Evolutionary conservation across 179 eudicot genomes (phyloP).

Genomic region (Silene noctiflora): DNA sequence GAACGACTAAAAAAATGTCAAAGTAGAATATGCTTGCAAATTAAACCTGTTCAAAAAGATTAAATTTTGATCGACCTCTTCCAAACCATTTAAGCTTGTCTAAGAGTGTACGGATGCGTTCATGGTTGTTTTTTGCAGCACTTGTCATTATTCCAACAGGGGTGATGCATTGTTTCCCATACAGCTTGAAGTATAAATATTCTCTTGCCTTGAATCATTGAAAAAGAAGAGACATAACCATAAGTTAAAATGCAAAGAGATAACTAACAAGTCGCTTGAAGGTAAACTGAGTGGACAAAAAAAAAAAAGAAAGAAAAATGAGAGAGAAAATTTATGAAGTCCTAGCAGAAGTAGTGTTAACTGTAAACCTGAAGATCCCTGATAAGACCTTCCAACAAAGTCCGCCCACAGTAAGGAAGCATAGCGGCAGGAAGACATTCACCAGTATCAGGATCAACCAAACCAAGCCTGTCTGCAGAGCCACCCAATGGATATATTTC

Average conservation of each 20-base stretch:
- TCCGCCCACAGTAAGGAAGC: constrained; percentile 93
- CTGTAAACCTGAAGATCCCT: constrained; percentile 93
- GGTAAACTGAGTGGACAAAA: neutral
- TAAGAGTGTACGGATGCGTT: constrained; percentile 70
- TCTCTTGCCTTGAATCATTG: constrained; percentile 73
- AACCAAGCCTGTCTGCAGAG: constrained; percentile 97
- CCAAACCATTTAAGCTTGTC: constrained; percentile 87
- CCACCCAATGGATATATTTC: constrained; percentile 99
- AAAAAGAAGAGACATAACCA: constrained; percentile 12
- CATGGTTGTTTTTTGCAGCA: constrained; percentile 82
- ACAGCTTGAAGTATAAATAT: constrained; percentile 82
- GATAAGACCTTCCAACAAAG: constrained; percentile 90
- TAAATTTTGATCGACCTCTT: constrained; percentile 78
- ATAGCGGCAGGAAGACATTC: constrained; percentile 99
- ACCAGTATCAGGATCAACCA: constrained; percentile 80
- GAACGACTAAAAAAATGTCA: neutral
- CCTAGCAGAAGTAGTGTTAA: neutral
- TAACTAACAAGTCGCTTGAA: neutral
- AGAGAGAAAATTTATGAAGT: neutral
- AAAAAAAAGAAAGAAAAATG: neutral
- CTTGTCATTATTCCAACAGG: constrained; percentile 93
- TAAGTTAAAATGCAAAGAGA: neutral
- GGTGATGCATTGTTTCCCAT: constrained; percentile 83
- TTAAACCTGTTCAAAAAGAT: constrained; percentile 85
- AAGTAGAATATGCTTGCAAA: constrained; percentile 21